Evolutionary conservation across 768 basidiomycete species (phyloP).

Genomic region (Rhizopogon vesiculosus): DNA sequence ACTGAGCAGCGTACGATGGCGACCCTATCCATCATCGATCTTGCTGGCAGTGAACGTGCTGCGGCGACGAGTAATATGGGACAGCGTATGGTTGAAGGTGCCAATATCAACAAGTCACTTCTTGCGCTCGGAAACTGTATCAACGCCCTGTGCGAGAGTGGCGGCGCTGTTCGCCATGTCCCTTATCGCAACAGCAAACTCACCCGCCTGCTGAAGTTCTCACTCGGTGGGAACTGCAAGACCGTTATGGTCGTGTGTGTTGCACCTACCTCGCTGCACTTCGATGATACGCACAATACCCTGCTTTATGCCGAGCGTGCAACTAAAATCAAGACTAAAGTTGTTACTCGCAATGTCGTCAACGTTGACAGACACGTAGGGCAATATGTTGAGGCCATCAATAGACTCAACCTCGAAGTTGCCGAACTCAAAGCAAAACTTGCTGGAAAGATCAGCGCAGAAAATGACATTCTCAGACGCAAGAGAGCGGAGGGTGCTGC

Average conservation of each 20-base stretch:
- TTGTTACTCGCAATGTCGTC: conserved; percentile 91
- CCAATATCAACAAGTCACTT: conserved; percentile 98
- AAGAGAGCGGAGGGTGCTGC: conserved; percentile 65
- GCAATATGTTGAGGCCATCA: conserved; percentile 93
- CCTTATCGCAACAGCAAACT: conserved; percentile 99
- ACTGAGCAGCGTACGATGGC: conserved; percentile 81
- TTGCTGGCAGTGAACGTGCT: conserved; percentile 96
- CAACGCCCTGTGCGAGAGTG: conserved; percentile 95
- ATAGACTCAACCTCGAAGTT: conserved; percentile 80
- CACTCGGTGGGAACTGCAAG: conserved; percentile 97
- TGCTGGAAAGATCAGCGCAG: conserved; percentile 59
- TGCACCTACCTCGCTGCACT: conserved; percentile 91
- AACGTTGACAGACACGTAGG: conserved; percentile 94
- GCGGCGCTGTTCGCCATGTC: conserved; percentile 81
- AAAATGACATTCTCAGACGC: conserved; percentile 60
- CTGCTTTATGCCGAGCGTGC: conserved; percentile 97
- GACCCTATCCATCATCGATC: conserved; percentile 95
- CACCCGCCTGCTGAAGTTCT: conserved; percentile 95
- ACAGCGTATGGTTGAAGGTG: conserved; percentile 96
- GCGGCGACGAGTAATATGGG: conserved; percentile 97
- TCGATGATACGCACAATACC: conserved; percentile 98
- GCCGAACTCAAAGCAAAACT: conserved; percentile 83
- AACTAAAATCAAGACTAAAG: conserved; percentile 97
- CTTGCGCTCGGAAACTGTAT: conserved; percentile 98
- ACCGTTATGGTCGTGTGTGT: conserved; percentile 99